Base-by-base conservation (phyloP, 805 yeast species). In the Saturnispora bothae region DNA sequence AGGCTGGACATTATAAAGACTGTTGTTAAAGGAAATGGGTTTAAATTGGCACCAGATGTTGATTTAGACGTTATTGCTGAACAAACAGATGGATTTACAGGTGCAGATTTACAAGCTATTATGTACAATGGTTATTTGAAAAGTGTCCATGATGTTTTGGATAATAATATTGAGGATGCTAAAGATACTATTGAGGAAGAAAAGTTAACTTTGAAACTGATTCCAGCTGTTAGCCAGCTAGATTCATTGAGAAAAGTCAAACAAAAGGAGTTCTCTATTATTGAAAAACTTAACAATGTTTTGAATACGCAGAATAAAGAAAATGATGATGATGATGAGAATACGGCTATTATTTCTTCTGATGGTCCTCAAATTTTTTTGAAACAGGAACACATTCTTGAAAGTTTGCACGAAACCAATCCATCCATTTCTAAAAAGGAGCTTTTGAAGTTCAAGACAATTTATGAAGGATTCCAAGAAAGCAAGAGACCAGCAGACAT, bases 71-170 rank as follows among this genome's bases (percentile, higher is more conserved):
- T 55, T 5, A 59, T 85, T 34, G 88, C 94, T 0, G 46, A 50
- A 9, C 46, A 53, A 3, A 76, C 95, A 0, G 74, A 68, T 0
- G 95, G 96, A 0, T 88, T 71, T 49, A 82, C 96, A 12, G 96
- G 96, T 13, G 98, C 98, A 0, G 98, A 89, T 60, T 63, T 89
- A 54, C 97, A 88, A 59, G 96, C 96, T 0, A 58, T 89, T 34
- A 78, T 86, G 29, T 89, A 86, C 57, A 92, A 85, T 58, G 95
- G 96, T 0, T 85, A 88, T 56, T 65, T 89, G 53, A 79, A 78
- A 48, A 94, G 95, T 12, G 86, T 82, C 5, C 92, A 83, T 52
- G 69, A 73, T 26, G 76, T 71, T 46, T 69, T 86, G 47, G 73
- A 71, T 10, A 21, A 23, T 4, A 52, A 60, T 4, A 66, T 69